These are phyloP conservation scores for Cryptosporidium parvum DNA, from an alignment of 169 alveolate genomes.

Conservation along the genomic window DNA sequence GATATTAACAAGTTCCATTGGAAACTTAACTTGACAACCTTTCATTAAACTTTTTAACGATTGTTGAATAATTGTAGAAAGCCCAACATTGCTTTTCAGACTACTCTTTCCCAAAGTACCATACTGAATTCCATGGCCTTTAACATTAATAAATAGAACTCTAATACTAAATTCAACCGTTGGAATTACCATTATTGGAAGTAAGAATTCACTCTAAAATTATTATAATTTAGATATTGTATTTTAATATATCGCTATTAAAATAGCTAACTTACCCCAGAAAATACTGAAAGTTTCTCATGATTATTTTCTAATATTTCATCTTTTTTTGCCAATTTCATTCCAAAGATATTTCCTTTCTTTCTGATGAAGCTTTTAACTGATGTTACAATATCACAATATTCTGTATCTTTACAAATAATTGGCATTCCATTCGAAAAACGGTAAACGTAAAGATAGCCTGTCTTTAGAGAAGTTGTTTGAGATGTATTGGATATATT, in stretches of 20 bases:
- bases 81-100: conserved; percentile 44
- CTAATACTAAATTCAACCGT: conserved; percentile 15
- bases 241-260: not conserved
- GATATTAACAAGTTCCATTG: conserved; percentile 34
- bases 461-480: conserved; percentile 2
- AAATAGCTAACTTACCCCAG: conserved; percentile 23
- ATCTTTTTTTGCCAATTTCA: conserved; percentile 6
- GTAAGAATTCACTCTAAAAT: conserved; percentile 26
- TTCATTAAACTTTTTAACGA: conserved; percentile 17
- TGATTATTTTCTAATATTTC: not conserved
- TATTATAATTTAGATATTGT: not conserved
- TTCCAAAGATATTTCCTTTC: conserved; percentile 31
- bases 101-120: conserved; percentile 67
- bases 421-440: conserved; percentile 67
- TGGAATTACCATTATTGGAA: conserved; percentile 44
- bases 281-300: conserved; percentile 5
- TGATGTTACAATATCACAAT: conserved; percentile 40
- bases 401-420: conserved; percentile 26
- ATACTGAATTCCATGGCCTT: conserved; percentile 63
- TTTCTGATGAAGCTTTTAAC: conserved; percentile 39
- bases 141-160: conserved; percentile 49
- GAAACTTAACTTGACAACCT: conserved; percentile 1
- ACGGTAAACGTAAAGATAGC: conserved; percentile 33
- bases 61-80: conserved; percentile 37
- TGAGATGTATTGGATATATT: not conserved